Base-by-base conservation (phyloP, 148 eudicot genomes). In the Suaeda aralocaspica region DNA sequence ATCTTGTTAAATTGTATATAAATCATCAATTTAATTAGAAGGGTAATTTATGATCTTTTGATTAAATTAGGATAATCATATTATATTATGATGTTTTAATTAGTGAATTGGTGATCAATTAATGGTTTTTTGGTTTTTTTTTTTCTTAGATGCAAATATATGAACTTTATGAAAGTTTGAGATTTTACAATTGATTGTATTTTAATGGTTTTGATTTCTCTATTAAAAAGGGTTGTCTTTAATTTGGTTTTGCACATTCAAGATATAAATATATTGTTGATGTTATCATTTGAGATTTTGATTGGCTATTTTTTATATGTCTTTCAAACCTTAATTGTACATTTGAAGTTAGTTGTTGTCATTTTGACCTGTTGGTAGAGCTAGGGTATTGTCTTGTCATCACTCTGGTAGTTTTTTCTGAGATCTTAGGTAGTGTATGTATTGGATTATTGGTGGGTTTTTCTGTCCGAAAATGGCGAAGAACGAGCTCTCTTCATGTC, bases 161-260 rank as follows among this genome's bases (percentile, higher is more conserved):
- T n/a, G 1, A 59, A 55, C 46, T 29, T 59, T 30, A 5, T 60
- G 74, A 12, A 48, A 30, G 29, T 71, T 71, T 48, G 50, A 44
- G 31, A 4, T 14, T 46, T 16, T 30, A 1, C 3, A 28, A 14
- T 26, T 11, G 2, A 1, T 4, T 4, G 1, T 5, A 2, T 5
- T 44, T 5, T 44, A 44, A 1, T n/a, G n/a, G 4, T 44, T 2
- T 44, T 10, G 5, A 10, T 4, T 44, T 44, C 1, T 44, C 48
- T 44, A 44, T 8, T 11, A 44, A 44, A 15, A 26, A 31, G 16
- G 30, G 56, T n/a, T n/a, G n/a, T n/a, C n/a, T n/a, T n/a, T n/a
- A n/a, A n/a, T n/a, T n/a, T n/a, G n/a, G n/a, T n/a, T n/a, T n/a
- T n/a, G n/a, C n/a, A n/a, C 18, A 13, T 22, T 30, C 21, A 25